These are phyloP conservation scores for Lumnitzera racemosa DNA, from an alignment of 345 rosid genomes.

Conservation along the genomic window DNA sequence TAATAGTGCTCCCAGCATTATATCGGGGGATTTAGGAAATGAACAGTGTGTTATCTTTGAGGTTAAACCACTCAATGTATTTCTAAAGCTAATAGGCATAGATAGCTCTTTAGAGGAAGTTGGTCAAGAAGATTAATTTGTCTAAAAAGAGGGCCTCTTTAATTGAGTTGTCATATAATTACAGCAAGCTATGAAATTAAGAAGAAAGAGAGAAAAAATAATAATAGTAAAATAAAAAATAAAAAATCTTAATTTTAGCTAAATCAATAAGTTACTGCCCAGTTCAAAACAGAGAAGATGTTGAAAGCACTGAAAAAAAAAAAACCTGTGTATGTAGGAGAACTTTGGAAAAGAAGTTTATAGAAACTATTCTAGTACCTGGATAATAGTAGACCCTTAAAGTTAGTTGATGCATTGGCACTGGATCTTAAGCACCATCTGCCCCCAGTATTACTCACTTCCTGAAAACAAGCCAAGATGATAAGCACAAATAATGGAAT, in stretches of 20 bases:
- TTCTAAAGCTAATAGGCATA: no score
- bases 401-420: conserved; percentile 35
- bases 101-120: background rate
- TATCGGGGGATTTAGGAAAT: background rate
- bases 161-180: background rate
- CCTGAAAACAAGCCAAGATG: conserved; percentile 32
- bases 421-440: conserved; percentile 83
- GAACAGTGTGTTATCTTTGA: background rate
- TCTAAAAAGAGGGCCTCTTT: no score
- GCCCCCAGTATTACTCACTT: conserved; percentile 49
- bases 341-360: conserved; percentile 1
- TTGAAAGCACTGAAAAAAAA: background rate
- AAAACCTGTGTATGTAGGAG: background rate
- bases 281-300: no score
- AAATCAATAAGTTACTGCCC: no score
- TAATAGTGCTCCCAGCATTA: no score
- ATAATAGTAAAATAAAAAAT: no score
- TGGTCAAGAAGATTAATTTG: background rate
- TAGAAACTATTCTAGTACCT: conserved; percentile 37
- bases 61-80: no score
- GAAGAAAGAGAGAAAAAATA: background rate
- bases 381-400: conserved; percentile 67
- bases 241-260: no score
- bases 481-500: conserved; percentile 8
- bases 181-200: background rate